These are phyloP conservation scores for Besnoitia besnoiti DNA, from an alignment of 169 alveolate species.

Conservation along the genomic window DNA sequence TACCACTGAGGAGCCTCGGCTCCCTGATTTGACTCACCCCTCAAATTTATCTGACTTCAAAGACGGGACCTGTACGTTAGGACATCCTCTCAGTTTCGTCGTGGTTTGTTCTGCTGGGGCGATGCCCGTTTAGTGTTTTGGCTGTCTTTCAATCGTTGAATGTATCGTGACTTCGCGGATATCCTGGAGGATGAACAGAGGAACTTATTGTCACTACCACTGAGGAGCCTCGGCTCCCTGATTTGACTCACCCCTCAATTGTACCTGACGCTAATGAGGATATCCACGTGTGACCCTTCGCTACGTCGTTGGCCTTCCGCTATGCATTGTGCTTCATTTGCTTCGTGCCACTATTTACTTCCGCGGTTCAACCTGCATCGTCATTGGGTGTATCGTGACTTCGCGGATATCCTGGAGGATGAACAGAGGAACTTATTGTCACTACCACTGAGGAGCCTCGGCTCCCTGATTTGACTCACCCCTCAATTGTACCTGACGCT, in stretches of 20 bases:
- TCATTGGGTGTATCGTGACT: not conserved
- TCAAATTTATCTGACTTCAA: not conserved
- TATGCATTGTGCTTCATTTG: too few species aligned
- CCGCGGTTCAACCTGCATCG: too few species aligned
- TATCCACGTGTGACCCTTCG: too few species aligned
- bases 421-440: conserved; percentile 16
- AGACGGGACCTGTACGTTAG: too few species aligned
- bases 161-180: not conserved
- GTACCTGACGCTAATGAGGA: not conserved
- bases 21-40: not conserved
- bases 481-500: not conserved
- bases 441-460: conserved; percentile 4
- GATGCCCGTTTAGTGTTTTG: not conserved
- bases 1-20: not conserved
- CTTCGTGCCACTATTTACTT: too few species aligned
- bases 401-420: conserved; percentile 1
- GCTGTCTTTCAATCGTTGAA: not conserved
- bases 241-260: not conserved
- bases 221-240: not conserved
- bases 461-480: not conserved
- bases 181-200: conserved; percentile 17
- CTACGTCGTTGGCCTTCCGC: too few species aligned
- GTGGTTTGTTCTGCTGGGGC: not conserved
- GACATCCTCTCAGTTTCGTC: not conserved
- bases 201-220: conserved; percentile 13